These are phyloP conservation scores for Fraxinus xanthoxyloides DNA, from an alignment of 305 asterid species.

Conservation along the genomic window DNA sequence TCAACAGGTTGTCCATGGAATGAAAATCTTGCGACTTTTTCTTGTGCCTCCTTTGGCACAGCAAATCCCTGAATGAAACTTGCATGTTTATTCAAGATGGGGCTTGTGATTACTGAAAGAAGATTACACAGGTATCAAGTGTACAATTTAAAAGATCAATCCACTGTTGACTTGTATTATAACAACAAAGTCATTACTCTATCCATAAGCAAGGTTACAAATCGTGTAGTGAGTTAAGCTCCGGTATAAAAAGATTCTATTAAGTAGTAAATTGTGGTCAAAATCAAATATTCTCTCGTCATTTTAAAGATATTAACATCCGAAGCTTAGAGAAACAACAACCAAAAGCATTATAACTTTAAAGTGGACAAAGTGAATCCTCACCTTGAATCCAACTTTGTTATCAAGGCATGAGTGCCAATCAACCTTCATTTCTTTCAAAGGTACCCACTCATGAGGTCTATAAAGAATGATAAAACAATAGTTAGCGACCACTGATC, in stretches of 20 bases:
- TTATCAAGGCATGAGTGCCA: conserved; percentile 94
- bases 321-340: not conserved
- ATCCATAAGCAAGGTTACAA: not conserved
- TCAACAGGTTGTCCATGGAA: too few species aligned
- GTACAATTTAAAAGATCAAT: too few species aligned
- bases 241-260: not conserved
- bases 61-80: too few species aligned
- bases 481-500: conserved; percentile 18
- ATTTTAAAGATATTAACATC: not conserved
- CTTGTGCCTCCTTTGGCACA: too few species aligned
- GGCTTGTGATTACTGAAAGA: too few species aligned
- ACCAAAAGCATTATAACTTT: not conserved
- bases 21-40: too few species aligned
- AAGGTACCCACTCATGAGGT: conserved; percentile 91
- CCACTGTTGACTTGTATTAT: too few species aligned
- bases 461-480: conserved; percentile 37
- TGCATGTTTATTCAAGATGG: too few species aligned
- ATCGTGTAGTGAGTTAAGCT: not conserved
- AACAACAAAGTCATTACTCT: not conserved
- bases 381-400: conserved; percentile 94
- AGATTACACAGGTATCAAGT: too few species aligned
- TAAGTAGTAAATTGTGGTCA: not conserved
- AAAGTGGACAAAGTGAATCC: conserved; percentile 8
- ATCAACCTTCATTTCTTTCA: conserved; percentile 91
- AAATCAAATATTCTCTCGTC: not conserved